Evolutionary conservation across 2,329 filamentous ascomycete genomes (phyloP), one percentile per base, ranked within the genome.

Genomic region (Chaetomium olivaceum): DNA sequence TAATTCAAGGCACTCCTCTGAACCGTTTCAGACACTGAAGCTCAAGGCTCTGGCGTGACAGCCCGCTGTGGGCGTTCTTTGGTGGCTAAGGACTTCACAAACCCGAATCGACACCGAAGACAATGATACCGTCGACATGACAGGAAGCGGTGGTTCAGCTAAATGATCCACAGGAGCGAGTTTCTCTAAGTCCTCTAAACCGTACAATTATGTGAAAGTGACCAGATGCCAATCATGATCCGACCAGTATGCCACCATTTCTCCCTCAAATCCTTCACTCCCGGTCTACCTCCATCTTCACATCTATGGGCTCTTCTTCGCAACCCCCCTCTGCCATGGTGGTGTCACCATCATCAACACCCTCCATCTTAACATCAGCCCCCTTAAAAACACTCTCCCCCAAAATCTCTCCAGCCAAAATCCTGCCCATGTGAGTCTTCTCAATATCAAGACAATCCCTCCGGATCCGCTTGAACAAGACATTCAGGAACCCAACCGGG

Each of bases 401-500:
- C 56, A 72, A 61, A 33, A 71, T 68, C 55, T 69, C 69, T 12
- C 68, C 70, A 1, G 60, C 62, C 52, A 72, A 31, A 25, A 72
- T 58, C 62, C 54, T 62, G 4, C 69, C 70, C 66, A 72, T 62
- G 25, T 72, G 70, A 6, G 67, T 70, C 66, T 58, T 71, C 51
- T 65, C 58, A 9, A 67, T 61, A 1, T 55, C 63, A 16, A 65
- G 21, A 14, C 63, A 65, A 16, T 68, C 68, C 52, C 62, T 58
- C 59, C 66, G 58, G 16, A 81, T 75, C 27, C 73, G 75, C 14
- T 72, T 71, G 62, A 79, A 72, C 0, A 82, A 63, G 0, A 73
- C 64, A 25, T 73, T 75, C 11, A 83, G 58, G 31, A 83, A 81
- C 5, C 69, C 59, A 0, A 80, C 74, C 0, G 79, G 79, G 50